Evolutionary conservation across 352 stramenopile species (phyloP).

Genomic region (Phytophthora brassicae): DNA sequence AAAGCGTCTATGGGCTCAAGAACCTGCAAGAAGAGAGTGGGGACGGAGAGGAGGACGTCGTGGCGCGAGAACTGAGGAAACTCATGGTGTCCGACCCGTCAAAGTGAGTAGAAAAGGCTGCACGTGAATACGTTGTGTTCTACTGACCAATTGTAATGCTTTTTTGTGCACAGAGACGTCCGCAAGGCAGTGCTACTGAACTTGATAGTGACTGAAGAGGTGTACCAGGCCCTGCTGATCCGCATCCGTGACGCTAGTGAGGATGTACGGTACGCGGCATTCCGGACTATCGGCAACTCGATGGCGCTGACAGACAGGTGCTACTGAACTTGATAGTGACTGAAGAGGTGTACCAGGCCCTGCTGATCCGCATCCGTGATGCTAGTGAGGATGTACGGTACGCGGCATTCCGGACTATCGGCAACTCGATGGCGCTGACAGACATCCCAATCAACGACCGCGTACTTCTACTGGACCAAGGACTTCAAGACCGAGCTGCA

Average conservation of each 20-base stretch:
- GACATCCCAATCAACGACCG: constrained; percentile 71
- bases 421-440: constrained; percentile 41
- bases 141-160: too few species aligned
- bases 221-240: constrained; percentile 60
- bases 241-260: constrained; percentile 75
- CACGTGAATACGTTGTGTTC: too few species aligned
- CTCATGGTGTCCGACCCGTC: constrained; percentile 70
- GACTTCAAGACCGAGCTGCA: constrained; percentile 62
- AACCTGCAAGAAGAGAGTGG: constrained; percentile 42
- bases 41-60: constrained; percentile 39
- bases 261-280: constrained; percentile 64
- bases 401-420: constrained; percentile 58
- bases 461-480: constrained; percentile 73
- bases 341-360: constrained; percentile 42
- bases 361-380: constrained; percentile 81
- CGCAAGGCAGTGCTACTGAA: constrained; percentile 61
- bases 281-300: constrained; percentile 49
- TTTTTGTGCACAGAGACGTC: constrained; percentile 51
- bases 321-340: constrained; percentile 56
- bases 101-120: constrained; percentile 51
- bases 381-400: constrained; percentile 66
- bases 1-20: constrained; percentile 64
- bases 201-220: constrained; percentile 44
- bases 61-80: constrained; percentile 49
- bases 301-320: constrained; percentile 52